Evolutionary conservation across 495 filamentous ascomycete genomes (phyloP), one percentile per base, ranked within the genome.

Genomic region (Trichoderma asperelloides): DNA sequence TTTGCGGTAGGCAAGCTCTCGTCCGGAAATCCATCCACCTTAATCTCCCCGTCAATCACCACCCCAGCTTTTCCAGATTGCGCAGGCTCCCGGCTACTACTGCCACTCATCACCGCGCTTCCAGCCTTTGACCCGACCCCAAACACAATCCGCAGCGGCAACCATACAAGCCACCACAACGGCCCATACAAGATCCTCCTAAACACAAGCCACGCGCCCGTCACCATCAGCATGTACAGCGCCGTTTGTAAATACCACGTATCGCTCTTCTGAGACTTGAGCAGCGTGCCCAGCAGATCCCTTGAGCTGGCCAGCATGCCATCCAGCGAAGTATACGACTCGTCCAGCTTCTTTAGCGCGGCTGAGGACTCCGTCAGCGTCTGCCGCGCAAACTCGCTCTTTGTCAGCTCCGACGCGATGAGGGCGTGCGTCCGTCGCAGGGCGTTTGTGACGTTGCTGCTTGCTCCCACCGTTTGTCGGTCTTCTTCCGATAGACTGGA

Each of bases 221-320:
- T 97, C 2, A 77, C 82, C 16, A 90, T 47, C 11, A 98, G 82
- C 62, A 98, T 77, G 70, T 92, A 93, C 69, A 98, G 88, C 0
- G 93, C 88, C 23, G 88, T 93, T 76, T 92, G 87, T 33, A 97
- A 83, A 71, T 99, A 99, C 95, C 95, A 99, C 3, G 92, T 95
- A 76, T 98, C 95, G 49, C 88, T 93, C 79, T 97, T 97, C 72
- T 93, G 91, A 39, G 90, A 92, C 70, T 86, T 86, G 41, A 97
- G 80, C 62, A 99, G 79, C 28, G 90, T 91, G 18, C 84, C 85
- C 13, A 97, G 84, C 18, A 99, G 84, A 67, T 85, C 88, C 67
- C 87, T 84, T 23, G 88, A 90, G 43, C 83, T 88, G 0, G 85
- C 79, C 30, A 99, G 79, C 66, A 98, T 79, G 37, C 84, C 84